These are phyloP conservation scores for Paecilomyces sp. DNA, from an alignment of 2,329 filamentous ascomycete genomes.

Conservation along the genomic window DNA sequence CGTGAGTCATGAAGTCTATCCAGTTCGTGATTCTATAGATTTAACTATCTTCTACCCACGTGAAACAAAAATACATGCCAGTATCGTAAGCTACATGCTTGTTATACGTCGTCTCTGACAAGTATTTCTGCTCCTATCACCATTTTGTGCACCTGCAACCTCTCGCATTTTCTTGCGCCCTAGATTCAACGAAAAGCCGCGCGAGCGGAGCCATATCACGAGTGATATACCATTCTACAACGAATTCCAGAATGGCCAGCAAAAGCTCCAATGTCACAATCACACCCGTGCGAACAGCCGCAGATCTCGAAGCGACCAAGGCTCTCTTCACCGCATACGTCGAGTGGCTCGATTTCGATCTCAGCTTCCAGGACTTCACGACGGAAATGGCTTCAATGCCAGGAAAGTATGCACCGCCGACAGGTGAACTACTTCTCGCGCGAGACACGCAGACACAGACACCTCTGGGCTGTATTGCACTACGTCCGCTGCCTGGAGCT, in stretches of 20 bases:
- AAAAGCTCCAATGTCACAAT: not conserved
- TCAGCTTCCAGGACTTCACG: conserved; percentile 51
- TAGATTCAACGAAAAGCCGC: not conserved
- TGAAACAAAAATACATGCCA: no score
- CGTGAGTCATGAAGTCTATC: not conserved
- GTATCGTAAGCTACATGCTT: no score
- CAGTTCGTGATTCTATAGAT: not conserved
- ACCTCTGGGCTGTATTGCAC: conserved; percentile 43
- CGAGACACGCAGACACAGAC: conserved; percentile 2
- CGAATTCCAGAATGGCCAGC: not conserved
- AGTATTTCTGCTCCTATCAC: no score
- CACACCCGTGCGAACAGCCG: not conserved
- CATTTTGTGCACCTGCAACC: no score
- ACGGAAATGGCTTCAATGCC: conserved; percentile 47
- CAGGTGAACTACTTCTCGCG: conserved; percentile 45
- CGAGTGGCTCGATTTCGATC: conserved; percentile 44
- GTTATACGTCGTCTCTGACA: no score
- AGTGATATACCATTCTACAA: not conserved
- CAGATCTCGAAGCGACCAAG: conserved; percentile 22
- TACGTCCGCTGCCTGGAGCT: conserved; percentile 31
- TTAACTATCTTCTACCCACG: not conserved
- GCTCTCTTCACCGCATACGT: conserved; percentile 39
- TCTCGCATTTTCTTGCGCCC: no score
- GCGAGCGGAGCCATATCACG: not conserved
- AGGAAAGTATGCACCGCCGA: conserved; percentile 44